Conservation (phyloP, 371 early-diverging fungal species). For the Thermomucor indicae-seudaticae region DNA sequence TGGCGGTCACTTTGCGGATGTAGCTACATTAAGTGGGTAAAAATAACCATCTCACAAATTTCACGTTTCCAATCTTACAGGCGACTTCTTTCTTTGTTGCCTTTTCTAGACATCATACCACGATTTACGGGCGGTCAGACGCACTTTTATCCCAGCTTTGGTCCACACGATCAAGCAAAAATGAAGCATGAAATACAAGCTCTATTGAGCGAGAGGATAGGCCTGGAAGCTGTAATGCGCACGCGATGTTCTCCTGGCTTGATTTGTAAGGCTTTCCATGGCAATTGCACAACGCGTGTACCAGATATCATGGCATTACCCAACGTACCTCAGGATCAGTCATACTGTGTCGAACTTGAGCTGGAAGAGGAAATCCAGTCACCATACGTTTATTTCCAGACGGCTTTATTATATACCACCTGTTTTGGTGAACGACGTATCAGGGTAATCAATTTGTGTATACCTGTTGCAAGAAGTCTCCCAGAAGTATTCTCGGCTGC, state of each 20-base stretch:
- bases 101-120: conserved; percentile 55
- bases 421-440: conserved; percentile 89
- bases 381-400: conserved; percentile 84
- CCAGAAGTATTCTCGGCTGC: conserved; percentile 67
- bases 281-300: conserved; percentile 82
- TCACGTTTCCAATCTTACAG: too few relatives aligned
- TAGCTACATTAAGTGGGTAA: conserved; percentile 70
- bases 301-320: conserved; percentile 84
- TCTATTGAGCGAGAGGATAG: conserved; percentile 66
- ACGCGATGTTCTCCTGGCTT: conserved; percentile 82
- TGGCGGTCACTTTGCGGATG: conserved; percentile 57
- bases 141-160: conserved; percentile 83
- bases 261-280: conserved; percentile 72
- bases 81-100: neutral
- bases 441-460: conserved; percentile 88
- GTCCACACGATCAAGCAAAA: conserved; percentile 61
- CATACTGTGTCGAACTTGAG: conserved; percentile 75
- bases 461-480: conserved; percentile 79
- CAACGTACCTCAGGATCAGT: conserved; percentile 83
- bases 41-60: too few relatives aligned
- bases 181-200: conserved; percentile 67
- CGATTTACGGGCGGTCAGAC: conserved; percentile 87
- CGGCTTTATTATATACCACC: conserved; percentile 93
- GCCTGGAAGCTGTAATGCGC: conserved; percentile 86
- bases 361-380: conserved; percentile 72